Percentiles rank a stretch among this genome's conserved stretches.
Conservation (phyloP, 495 filamentous ascomycete species). For the Podospora anserina region DNA sequence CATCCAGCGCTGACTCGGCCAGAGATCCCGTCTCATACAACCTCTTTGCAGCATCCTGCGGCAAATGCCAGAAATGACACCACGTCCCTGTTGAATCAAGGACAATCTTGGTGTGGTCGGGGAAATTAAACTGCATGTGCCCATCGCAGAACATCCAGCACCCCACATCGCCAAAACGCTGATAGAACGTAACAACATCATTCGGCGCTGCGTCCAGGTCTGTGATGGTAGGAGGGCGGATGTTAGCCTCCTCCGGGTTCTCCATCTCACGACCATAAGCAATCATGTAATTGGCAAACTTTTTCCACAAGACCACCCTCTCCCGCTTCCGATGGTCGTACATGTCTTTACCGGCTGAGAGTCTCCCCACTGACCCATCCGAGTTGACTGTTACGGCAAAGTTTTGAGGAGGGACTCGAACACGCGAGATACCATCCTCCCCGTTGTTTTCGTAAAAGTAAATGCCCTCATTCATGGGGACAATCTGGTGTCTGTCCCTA, state of each 20-base stretch:
- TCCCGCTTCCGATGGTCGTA: slow-evolving; percentile 68
- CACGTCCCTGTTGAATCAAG: slow-evolving; percentile 70
- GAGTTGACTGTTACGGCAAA: slow-evolving; percentile 54
- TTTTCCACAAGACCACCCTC: slow-evolving; percentile 77
- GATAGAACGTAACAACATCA: slow-evolving; percentile 82
- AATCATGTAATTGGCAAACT: slow-evolving; percentile 95
- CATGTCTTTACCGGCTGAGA: slow-evolving; percentile 51
- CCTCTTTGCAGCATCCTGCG: slow-evolving; percentile 61
- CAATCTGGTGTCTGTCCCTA: slow-evolving; percentile 59
- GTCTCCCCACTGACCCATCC: slow-evolving; percentile 53
- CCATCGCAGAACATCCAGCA: slow-evolving; percentile 89
- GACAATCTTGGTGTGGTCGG: slow-evolving; percentile 92
- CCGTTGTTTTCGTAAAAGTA: slow-evolving; percentile 78
- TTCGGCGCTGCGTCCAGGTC: slow-evolving; percentile 42
- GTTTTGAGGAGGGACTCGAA: slow-evolving; percentile 56
- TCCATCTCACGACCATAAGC: slow-evolving; percentile 54
- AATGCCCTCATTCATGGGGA: slow-evolving; percentile 60
- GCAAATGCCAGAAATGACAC: slow-evolving; percentile 83
- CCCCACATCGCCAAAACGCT: slow-evolving; percentile 80
- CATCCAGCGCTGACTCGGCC: slow-evolving; percentile 61
- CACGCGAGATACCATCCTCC: slow-evolving; percentile 60
- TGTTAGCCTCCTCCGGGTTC: slow-evolving; percentile 41
- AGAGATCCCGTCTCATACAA: slow-evolving; percentile 61
- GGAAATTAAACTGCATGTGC: slow-evolving; percentile 93
- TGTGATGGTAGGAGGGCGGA: slow-evolving; percentile 51